phyloP scores from a whole-genome alignment of 768 basidiomycete genomes.

The Phaeolepiota aurea region DNA sequence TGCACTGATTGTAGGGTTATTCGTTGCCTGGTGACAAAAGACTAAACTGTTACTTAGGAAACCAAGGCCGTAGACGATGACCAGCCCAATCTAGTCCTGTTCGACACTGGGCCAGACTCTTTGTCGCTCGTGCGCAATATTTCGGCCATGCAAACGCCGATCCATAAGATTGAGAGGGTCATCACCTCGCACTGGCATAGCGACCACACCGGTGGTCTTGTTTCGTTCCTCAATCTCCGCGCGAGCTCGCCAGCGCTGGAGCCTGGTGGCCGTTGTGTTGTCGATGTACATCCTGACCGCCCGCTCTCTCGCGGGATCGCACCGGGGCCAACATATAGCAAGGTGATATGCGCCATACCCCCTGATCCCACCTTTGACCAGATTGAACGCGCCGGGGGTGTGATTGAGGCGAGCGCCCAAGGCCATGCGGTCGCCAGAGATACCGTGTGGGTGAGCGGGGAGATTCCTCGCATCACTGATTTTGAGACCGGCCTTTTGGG shows the following conservation, averaged over 20 bases:
- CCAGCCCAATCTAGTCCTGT: constrained; percentile 48
- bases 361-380: constrained; percentile 66
- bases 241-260: constrained; percentile 2
- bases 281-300: constrained; percentile 74
- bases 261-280: constrained; percentile 25
- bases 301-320: constrained; percentile 71
- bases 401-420: constrained; percentile 44
- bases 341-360: constrained; percentile 50
- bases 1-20: constrained; percentile 55
- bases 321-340: constrained; percentile 49
- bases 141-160: constrained; percentile 45
- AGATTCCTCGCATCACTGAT: constrained; percentile 62
- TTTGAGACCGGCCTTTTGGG: constrained; percentile 67
- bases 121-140: constrained; percentile 68
- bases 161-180: constrained; percentile 49
- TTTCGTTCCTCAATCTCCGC: constrained; percentile 48
- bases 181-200: constrained; percentile 78
- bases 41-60: constrained; percentile 34
- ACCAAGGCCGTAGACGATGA: constrained; percentile 39
- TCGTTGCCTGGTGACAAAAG: background rate
- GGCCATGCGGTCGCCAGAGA: constrained; percentile 60
- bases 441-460: constrained; percentile 72
- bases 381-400: constrained; percentile 47
- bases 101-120: constrained; percentile 82
- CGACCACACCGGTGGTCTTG: constrained; percentile 68